Percentiles rank a stretch among this genome's conserved stretches.
phyloP scores from a whole-genome alignment of 169 alveolate genomes.

The Perkinsus chesapeaki region DNA sequence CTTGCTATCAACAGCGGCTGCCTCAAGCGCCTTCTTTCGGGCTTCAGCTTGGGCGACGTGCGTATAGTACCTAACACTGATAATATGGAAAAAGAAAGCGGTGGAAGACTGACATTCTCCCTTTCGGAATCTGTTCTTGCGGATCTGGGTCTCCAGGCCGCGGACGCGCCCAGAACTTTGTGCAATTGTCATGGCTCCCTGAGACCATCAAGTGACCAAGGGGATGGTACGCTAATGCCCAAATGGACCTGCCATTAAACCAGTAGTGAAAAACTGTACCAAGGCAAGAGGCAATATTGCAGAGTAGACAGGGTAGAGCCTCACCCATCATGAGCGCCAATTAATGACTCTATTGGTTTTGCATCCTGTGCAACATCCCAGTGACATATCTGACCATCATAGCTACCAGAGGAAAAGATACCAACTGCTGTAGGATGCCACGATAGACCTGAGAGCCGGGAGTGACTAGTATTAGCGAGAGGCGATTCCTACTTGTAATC shows the following conservation, averaged over 20 bases:
- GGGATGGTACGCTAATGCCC: constrained; percentile 59
- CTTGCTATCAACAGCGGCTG: not conserved
- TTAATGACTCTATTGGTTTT: constrained; percentile 1
- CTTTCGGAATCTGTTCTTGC: not conserved
- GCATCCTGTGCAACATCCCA: constrained; percentile 45
- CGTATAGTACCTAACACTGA: not conserved
- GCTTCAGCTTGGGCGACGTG: not conserved
- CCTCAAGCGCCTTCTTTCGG: not conserved
- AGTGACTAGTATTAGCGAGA: not conserved
- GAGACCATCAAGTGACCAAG: constrained; percentile 53
- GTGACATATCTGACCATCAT: constrained; percentile 49
- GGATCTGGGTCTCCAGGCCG: not conserved
- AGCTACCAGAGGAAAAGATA: constrained; percentile 52
- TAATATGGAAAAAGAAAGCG: no score
- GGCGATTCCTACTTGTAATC: constrained; percentile 26
- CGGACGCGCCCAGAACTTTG: constrained; percentile 44
- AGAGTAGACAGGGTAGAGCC: not conserved
- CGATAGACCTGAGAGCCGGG: constrained; percentile 14
- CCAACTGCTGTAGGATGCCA: constrained; percentile 66
- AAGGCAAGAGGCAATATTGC: not conserved
- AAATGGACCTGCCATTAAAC: constrained; percentile 16
- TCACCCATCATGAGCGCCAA: constrained; percentile 34
- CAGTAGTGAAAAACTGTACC: not conserved
- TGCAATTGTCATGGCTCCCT: constrained; percentile 49
- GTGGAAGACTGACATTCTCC: not conserved